Percentiles rank a stretch among this genome's conserved stretches.
phyloP scores from a whole-genome alignment of 768 basidiomycete species.

The Boletus patriciae region DNA sequence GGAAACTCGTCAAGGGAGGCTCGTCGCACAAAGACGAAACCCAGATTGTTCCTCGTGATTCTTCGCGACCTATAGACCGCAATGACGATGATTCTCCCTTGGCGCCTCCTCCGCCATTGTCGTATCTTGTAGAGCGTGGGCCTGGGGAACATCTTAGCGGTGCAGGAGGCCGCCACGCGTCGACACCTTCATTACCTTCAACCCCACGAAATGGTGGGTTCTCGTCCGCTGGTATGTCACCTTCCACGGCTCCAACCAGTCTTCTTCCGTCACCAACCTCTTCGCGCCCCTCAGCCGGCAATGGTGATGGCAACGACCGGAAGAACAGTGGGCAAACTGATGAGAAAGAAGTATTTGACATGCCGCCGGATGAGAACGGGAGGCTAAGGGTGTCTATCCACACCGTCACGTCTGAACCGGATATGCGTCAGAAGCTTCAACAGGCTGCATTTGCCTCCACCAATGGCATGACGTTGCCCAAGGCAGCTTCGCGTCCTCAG shows the following conservation, averaged over 20 bases:
- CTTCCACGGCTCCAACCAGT: constrained; percentile 75
- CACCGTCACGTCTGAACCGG: constrained; percentile 59
- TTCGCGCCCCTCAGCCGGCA: constrained; percentile 60
- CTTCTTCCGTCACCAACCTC: constrained; percentile 73
- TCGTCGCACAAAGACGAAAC: constrained; percentile 43
- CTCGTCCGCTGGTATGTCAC: constrained; percentile 64
- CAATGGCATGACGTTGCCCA: constrained; percentile 32
- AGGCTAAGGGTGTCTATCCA: constrained; percentile 46
- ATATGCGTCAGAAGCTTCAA: constrained; percentile 51
- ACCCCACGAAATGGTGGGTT: constrained; percentile 52
- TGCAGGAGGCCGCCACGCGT: constrained; percentile 52
- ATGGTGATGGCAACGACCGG: constrained; percentile 49
- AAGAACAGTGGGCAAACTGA: constrained; percentile 44
- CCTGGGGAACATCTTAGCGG: constrained; percentile 52
- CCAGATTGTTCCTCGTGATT: constrained; percentile 28
- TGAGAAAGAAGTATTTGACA: constrained; percentile 42
- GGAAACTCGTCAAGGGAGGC: constrained; percentile 69
- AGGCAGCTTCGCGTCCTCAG: constrained; percentile 15
- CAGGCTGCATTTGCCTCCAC: constrained; percentile 37
- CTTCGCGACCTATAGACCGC: constrained; percentile 41
- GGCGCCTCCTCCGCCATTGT: constrained; percentile 87
- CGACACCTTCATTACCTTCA: constrained; percentile 68
- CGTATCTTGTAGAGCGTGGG: constrained; percentile 71
- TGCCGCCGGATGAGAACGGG: constrained; percentile 33
- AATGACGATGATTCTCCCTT: constrained; percentile 73